Evolutionary conservation across 768 basidiomycete genomes (phyloP), one percentile per base, ranked within the genome.

Genomic region (Chalciporus chontae): DNA sequence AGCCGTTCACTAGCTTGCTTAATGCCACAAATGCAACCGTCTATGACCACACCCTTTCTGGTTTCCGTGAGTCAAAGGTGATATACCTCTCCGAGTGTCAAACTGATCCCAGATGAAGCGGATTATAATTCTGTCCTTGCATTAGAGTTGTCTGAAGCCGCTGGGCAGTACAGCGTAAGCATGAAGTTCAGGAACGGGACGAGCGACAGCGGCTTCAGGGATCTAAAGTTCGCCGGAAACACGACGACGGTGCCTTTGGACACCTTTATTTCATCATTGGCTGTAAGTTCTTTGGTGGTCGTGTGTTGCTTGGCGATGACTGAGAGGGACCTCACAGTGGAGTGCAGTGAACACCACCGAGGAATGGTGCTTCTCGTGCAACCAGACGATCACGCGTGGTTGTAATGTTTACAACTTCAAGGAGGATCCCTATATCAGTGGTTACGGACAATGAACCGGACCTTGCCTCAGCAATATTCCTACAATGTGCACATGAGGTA

Each of bases 1-100:
- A 93, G 69, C 84, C 90, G 10, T 90, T 94, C 76, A 84, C 93
- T 60, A 88, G 87, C 27, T 70, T 94, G 65, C 86, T 94, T 76
- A 80, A 82, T 55, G 80, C 86, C 64, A 84, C 87, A 14, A 87
- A 86, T 44, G 73, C 84, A 48, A 66, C 73, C 34, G 66, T 77
- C 46, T 72, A 77, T 13, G 73, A 80, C 60, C 84, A 85, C 1
- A 77, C 85, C 50, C 64, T 84, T 50, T 64, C 71, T 45, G 87
- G 78, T 40, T 79, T 89, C 51, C 17, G 26, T 26, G 26, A 26
- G 26, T 26, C 26, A 8, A n/a, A 26, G 5, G 26, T 26, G 26
- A 7, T 5, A 26, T 26, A 26, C 26, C 5, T 8, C 26, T 26
- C 26, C 8, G 7, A 26, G 3, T 8, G 26, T 6, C 26, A 26